These are phyloP conservation scores for Monosporascus ibericus DNA, from an alignment of 2,329 filamentous ascomycete genomes.

Conservation along the genomic window DNA sequence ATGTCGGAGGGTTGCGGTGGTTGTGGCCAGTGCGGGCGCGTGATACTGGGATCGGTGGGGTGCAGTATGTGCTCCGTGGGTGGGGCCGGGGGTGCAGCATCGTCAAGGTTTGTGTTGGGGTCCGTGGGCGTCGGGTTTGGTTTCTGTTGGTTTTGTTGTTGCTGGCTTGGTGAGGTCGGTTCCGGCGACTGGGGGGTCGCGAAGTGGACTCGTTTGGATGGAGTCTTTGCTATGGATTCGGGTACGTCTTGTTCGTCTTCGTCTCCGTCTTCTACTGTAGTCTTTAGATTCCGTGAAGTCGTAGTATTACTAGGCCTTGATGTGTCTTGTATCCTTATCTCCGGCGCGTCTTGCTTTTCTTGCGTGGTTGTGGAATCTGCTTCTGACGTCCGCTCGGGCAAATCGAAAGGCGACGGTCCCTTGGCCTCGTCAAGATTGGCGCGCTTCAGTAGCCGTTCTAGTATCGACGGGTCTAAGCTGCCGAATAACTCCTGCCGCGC, in stretches of 20 bases:
- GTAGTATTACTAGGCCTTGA: slow-evolving; percentile 2
- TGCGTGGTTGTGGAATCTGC: slow-evolving; percentile 3
- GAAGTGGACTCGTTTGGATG: not conserved
- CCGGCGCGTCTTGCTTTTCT: slow-evolving; percentile 6
- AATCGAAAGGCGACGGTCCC: slow-evolving; percentile 39
- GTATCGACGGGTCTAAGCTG: slow-evolving; percentile 66
- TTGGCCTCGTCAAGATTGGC: slow-evolving; percentile 65
- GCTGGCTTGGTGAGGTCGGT: not conserved
- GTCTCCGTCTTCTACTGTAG: slow-evolving; percentile 13
- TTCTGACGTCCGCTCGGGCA: slow-evolving; percentile 9
- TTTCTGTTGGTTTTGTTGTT: not conserved
- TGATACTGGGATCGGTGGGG: slow-evolving; percentile 11
- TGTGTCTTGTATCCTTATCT: slow-evolving; percentile 19
- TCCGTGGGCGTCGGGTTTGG: slow-evolving; percentile 8
- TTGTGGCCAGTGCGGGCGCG: slow-evolving; percentile 54
- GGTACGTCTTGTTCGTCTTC: slow-evolving; percentile 8
- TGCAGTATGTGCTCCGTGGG: slow-evolving; percentile 13
- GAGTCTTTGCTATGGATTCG: not conserved
- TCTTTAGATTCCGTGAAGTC: slow-evolving; percentile 4
- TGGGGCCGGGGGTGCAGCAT: slow-evolving; percentile 15
- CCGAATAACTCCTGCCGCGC: slow-evolving; percentile 75
- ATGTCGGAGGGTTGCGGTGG: slow-evolving; percentile 58
- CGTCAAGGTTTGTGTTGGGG: slow-evolving; percentile 21
- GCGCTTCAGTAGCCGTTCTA: slow-evolving; percentile 70
- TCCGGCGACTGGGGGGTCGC: slow-evolving; percentile 1